Evolutionary conservation across 2,329 filamentous ascomycete species (phyloP), one percentile per base, ranked within the genome.

Genomic region (Colletotrichum ledebouriae): DNA sequence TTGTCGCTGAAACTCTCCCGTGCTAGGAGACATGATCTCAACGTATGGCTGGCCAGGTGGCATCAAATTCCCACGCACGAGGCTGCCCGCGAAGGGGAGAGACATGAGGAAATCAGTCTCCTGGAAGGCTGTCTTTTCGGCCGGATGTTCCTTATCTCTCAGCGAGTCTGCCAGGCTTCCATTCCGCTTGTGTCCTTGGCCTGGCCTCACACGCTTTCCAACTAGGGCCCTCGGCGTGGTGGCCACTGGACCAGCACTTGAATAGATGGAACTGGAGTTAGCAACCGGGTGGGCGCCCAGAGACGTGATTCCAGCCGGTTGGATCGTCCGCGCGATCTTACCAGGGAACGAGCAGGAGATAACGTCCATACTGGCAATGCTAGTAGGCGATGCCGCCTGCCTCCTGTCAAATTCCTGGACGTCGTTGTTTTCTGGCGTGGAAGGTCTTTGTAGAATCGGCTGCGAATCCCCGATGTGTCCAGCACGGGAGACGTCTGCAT

Each of bases 111-210:
- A 79, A 66, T 90, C 87, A 3, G 84, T 81, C 22, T 86, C 86
- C 70, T 86, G 87, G 70, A 83, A 83, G 4, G 83, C 75, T 15
- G 61, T 49, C 67, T 83, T 86, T 52, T 87, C 86, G 6, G 79
- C 78, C 22, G 78, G 87, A 79, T 81, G 90, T 78, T 96, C 92
- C 42, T 61, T 70, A 29, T 71, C 70, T 72, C 94, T 85, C 59
- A 95, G 78, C 1, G 94, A 95, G 79, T 98, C 93, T 0, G 92
- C 93, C 73, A 96, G 91, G 76, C 94, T 98, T 57, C 91, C 94
- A 75, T 93, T 97, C 22, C 94, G 90, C 78, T 94, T 94, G 79
- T 97, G 94, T 3, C 82, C 78, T 70, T 87, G 85, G 12, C 81
- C 80, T 20, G 88, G 85, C 15, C 88, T 85, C 7, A 87, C 83